Conservation (phyloP, 169 alveolate species). For the Cryptosporidium canis region DNA sequence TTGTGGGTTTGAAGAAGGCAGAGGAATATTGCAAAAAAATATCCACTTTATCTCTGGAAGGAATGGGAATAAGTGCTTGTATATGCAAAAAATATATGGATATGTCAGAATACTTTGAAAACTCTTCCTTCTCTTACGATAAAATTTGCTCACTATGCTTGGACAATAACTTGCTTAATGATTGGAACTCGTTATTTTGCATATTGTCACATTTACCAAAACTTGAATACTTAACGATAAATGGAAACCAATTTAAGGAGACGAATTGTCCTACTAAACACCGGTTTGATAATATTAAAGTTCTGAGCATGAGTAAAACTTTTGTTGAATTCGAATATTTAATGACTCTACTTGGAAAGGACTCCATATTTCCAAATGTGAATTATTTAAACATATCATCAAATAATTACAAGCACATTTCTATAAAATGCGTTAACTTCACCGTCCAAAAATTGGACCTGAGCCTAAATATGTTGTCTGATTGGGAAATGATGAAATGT, state of each 20-base stretch:
- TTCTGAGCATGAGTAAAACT: slow-evolving; percentile 42
- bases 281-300: slow-evolving; percentile 1
- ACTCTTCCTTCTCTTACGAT: background rate
- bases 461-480: slow-evolving; percentile 6
- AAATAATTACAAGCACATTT: background rate
- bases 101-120: background rate
- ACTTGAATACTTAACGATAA: slow-evolving; percentile 8
- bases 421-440: background rate
- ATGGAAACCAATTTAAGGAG: slow-evolving; percentile 24
- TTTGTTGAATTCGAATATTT: slow-evolving; percentile 3
- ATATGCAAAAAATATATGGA: background rate
- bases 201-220: slow-evolving; percentile 50
- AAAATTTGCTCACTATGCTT: background rate
- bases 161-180: slow-evolving; percentile 6
- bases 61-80: slow-evolving; percentile 22
- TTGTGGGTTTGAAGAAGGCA: slow-evolving; percentile 20
- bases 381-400: slow-evolving; percentile 39
- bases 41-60: slow-evolving; percentile 26
- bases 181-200: slow-evolving; percentile 37
- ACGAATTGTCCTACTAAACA: background rate
- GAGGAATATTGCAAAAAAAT: slow-evolving; percentile 45
- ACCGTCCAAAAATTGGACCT: slow-evolving; percentile 18
- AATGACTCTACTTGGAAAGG: background rate
- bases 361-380: slow-evolving; percentile 28
- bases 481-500: background rate